Conservation (phyloP, 495 filamentous ascomycete genomes). For the Hapsidospora chrysogenum region DNA sequence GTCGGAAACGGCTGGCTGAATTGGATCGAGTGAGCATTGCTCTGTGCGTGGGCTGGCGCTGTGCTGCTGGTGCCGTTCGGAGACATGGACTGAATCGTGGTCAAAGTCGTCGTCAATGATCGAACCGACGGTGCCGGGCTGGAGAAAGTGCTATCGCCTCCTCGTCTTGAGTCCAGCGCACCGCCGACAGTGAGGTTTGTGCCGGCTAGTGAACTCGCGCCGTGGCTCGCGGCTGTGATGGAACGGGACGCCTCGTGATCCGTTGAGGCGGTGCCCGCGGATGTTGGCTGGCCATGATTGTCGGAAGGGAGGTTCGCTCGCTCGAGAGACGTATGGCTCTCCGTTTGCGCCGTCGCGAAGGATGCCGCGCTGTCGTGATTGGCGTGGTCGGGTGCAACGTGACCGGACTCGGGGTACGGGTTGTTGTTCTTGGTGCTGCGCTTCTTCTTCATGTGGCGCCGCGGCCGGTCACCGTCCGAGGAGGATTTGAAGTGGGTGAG, state of each 20-base stretch:
- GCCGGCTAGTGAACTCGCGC: slow-evolving; percentile 36
- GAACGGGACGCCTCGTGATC: slow-evolving; percentile 61
- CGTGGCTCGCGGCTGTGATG: slow-evolving; percentile 62
- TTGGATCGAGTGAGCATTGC: slow-evolving; percentile 41
- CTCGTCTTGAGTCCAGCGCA: slow-evolving; percentile 46
- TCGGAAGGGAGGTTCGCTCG: slow-evolving; percentile 15
- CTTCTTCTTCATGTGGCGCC: slow-evolving; percentile 26
- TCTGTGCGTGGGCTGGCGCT: slow-evolving; percentile 30
- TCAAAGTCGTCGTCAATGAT: slow-evolving; percentile 86
- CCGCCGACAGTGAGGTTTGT: slow-evolving; percentile 53
- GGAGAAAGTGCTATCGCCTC: slow-evolving; percentile 79
- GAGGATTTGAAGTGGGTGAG: slow-evolving; percentile 67
- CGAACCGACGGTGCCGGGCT: slow-evolving; percentile 84
- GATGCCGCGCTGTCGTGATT: slow-evolving; percentile 41
- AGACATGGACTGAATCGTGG: slow-evolving; percentile 81
- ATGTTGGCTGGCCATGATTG: slow-evolving; percentile 29
- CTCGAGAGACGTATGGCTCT: slow-evolving; percentile 18
- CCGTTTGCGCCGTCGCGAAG: slow-evolving; percentile 31
- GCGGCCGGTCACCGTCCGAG: slow-evolving; percentile 19
- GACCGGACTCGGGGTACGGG: slow-evolving; percentile 58
- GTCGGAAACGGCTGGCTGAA: slow-evolving; percentile 87
- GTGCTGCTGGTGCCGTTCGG: slow-evolving; percentile 44
- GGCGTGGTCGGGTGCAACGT: slow-evolving; percentile 14
- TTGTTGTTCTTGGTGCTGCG: slow-evolving; percentile 54
- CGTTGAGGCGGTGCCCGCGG: slow-evolving; percentile 50